phyloP scores from a whole-genome alignment of 352 stramenopile genomes.

The Globisporangium ultimum region DNA sequence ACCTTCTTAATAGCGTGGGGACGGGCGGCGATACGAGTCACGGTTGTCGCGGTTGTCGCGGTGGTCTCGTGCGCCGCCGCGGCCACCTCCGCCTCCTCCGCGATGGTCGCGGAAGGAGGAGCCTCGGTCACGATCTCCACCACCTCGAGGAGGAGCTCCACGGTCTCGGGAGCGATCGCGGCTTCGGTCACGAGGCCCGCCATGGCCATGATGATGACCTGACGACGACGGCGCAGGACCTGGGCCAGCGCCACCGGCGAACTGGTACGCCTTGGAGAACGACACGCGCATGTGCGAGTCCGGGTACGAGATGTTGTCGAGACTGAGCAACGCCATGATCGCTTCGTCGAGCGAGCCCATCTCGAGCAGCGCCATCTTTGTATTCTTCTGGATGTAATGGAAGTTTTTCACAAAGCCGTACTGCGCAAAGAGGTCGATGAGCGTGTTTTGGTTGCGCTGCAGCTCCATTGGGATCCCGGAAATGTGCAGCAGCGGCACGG shows the following conservation, averaged over 20 bases:
- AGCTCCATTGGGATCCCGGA: constrained; percentile 70
- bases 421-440: constrained; percentile 63
- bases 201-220: constrained; percentile 4
- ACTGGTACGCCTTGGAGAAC: constrained; percentile 71
- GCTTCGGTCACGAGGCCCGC: constrained; percentile 35
- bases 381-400: constrained; percentile 69
- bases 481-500: constrained; percentile 62
- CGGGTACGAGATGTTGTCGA: constrained; percentile 71
- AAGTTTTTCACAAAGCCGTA: constrained; percentile 77
- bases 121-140: constrained; percentile 18
- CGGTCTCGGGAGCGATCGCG: constrained; percentile 47
- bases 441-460: constrained; percentile 54
- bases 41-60: constrained; percentile 7
- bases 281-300: constrained; percentile 78
- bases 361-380: constrained; percentile 75
- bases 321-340: constrained; percentile 57
- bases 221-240: constrained; percentile 16
- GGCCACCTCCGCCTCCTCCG: background rate
- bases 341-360: constrained; percentile 76
- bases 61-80: background rate
- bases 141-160: background rate
- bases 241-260: constrained; percentile 14
- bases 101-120: constrained; percentile 1
- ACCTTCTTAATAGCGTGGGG: constrained; percentile 17
- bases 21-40: constrained; percentile 19